These are phyloP conservation scores for Ogataea ganodermae DNA, from an alignment of 805 yeast genomes.

Conservation along the genomic window DNA sequence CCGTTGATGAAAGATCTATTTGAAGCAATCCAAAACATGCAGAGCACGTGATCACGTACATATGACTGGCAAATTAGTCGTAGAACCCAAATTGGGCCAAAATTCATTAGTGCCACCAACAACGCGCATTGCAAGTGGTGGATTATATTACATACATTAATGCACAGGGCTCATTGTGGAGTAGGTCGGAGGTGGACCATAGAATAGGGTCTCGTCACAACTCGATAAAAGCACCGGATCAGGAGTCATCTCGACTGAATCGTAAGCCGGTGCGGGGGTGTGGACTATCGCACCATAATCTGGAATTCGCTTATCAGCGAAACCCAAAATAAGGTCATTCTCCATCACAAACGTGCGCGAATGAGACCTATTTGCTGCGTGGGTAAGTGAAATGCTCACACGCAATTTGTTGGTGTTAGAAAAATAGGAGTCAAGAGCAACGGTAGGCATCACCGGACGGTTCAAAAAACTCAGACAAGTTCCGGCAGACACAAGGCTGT, in stretches of 20 bases:
- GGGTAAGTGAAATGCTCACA: slow-evolving; percentile 10
- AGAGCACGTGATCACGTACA: too few relatives aligned
- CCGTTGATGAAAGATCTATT: too few relatives aligned
- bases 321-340: slow-evolving; percentile 16
- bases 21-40: too few relatives aligned
- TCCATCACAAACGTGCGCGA: slow-evolving; percentile 10
- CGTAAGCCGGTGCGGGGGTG: slow-evolving; percentile 22
- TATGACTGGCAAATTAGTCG: too few relatives aligned
- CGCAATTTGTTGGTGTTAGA: slow-evolving; percentile 12
- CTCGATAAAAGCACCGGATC: slow-evolving; percentile 16
- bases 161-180: background rate
- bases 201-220: slow-evolving; percentile 7
- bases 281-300: slow-evolving; percentile 15
- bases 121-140: background rate
- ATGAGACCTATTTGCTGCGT: background rate
- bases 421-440: slow-evolving; percentile 16
- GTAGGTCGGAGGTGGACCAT: slow-evolving; percentile 9
- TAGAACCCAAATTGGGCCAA: too few relatives aligned
- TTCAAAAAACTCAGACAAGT: slow-evolving; percentile 9
- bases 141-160: background rate
- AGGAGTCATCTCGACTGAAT: slow-evolving; percentile 12
- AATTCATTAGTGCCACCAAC: too few relatives aligned
- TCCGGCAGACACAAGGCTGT: slow-evolving; percentile 11
- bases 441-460: slow-evolving; percentile 20
- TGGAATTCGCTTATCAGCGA: slow-evolving; percentile 17